Percentiles rank a stretch among this genome's conserved stretches.
Evolutionary conservation across 2,329 filamentous ascomycete species (phyloP).

Genomic region (Talaromyces sp.): DNA sequence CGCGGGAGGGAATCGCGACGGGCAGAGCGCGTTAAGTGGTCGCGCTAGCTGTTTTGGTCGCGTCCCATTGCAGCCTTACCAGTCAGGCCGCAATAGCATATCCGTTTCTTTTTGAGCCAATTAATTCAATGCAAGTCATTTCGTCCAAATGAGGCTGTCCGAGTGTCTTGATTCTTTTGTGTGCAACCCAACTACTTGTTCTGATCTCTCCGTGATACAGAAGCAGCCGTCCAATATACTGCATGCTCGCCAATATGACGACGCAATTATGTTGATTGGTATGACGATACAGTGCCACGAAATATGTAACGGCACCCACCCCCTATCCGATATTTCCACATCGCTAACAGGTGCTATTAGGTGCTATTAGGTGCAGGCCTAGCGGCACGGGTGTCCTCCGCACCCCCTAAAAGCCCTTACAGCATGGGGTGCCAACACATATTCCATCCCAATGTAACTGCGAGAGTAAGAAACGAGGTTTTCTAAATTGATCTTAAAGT

Average conservation of each 20-base stretch:
- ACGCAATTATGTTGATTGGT: too few relatives aligned
- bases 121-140: too few relatives aligned
- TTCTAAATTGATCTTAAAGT: neutral
- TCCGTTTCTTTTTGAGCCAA: neutral
- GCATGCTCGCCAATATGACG: neutral
- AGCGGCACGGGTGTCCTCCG: too few relatives aligned
- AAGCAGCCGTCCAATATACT: neutral
- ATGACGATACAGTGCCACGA: too few relatives aligned
- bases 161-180: neutral
- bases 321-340: too few relatives aligned
- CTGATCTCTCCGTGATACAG: neutral
- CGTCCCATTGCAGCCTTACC: neutral
- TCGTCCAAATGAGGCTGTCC: too few relatives aligned
- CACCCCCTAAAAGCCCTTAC: too few relatives aligned
- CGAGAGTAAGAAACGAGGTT: too few relatives aligned
- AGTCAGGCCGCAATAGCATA: neutral
- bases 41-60: neutral
- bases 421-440: too few relatives aligned
- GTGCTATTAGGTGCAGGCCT: too few relatives aligned
- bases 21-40: constrained; percentile 5
- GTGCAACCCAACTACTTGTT: neutral
- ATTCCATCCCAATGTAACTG: neutral
- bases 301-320: too few relatives aligned
- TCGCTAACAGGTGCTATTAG: too few relatives aligned
- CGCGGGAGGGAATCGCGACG: constrained; percentile 9